Evolutionary conservation across 208 protist genomes (phyloP), one percentile per base, ranked within the genome.

Genomic region (Endotrypanum monterogeii): DNA sequence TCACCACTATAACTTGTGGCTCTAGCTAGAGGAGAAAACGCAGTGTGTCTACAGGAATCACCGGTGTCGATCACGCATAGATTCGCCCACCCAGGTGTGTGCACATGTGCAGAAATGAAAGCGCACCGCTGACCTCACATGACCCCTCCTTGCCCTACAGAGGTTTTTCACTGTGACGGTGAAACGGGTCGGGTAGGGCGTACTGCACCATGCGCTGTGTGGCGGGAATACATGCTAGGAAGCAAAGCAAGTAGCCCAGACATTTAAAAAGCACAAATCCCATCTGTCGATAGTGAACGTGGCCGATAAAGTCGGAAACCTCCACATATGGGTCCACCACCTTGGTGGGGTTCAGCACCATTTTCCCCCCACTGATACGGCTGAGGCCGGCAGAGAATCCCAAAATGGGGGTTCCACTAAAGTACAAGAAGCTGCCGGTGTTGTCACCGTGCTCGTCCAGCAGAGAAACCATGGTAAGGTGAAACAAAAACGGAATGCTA

Each of bases 371-470:
- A 1, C 44, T 71, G 62, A 96, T 88, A 61, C 80, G 82, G 65
- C 77, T 89, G 28, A 92, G 79, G 28, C 91, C 89, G 3, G 74
- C 84, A 16, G 87, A 91, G 73, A 96, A 91, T 23, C 91, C 91
- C 9, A 92, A 70, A 73, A 90, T 74, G n/a, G 91, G 91, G 28
- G 91, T 96, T 37, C 91, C 91, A 72, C 88, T 93, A 39, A 94
- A 90, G 83, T 96, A 96, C 37, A 96, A 74, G 66, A 87, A 93
- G 74, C 89, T 87, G 57, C 91, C 91, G 12, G 91, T 93, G 65
- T 80, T 84, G 74, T 94, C 80, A 39, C 89, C 91, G 73, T 87
- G 81, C 82, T 96, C 91, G 80, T 96, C 91, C 20, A 96, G 83
- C 28, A 96, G 71, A 16, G 86, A 87, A 23, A 91, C 83, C 91